Evolutionary conservation across 2,329 filamentous ascomycete genomes (phyloP), one percentile per base, ranked within the genome.

Genomic region (Xylaria sp.): DNA sequence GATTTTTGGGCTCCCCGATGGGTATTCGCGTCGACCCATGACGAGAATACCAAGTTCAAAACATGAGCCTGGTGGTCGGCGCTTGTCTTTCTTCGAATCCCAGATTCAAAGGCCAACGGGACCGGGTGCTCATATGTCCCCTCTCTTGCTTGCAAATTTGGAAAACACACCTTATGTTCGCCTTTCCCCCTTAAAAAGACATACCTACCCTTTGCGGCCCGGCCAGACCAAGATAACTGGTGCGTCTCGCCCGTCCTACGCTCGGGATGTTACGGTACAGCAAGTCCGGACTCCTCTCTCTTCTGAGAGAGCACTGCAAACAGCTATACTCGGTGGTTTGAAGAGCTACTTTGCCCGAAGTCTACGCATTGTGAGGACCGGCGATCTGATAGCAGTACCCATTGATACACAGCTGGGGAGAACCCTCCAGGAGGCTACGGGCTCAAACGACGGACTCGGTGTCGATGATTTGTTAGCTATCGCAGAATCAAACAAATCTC

Each of bases 281-380:
- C 95, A 97, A 69, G 87, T 99, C 41, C 89, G 93, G 10, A 97
- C 93, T 0, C 95, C 95, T 0, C 81, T 95, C 7, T 94, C 93
- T 0, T 93, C 91, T 3, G 94, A 98, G 71, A 85, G 92, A 46
- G 85, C 90, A 1, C 85, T 97, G 9, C 93, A 98, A 72, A 91
- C 92, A 6, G 91, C 91, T 4, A 84, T 98, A 4, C 89, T 98
- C 68, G 89, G 91, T 17, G 93, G 92, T 0, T 77, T 99, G 41
- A 97, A 97, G 74, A 87, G 87, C 38, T 90, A 97, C 73, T 97
- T 99, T 74, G 90, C 96, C 67, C 86, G 87, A 57, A 92, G 90
- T 70, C 86, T 90, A 58, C 87, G 95, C 3, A 85, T 98, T 11
- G 86, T 98, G 38, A 93, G 93, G 71, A 88, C 87, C 40, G 94